Conservation (phyloP, 192 early-diverging fungal species). For the Coemansia sp. region DNA sequence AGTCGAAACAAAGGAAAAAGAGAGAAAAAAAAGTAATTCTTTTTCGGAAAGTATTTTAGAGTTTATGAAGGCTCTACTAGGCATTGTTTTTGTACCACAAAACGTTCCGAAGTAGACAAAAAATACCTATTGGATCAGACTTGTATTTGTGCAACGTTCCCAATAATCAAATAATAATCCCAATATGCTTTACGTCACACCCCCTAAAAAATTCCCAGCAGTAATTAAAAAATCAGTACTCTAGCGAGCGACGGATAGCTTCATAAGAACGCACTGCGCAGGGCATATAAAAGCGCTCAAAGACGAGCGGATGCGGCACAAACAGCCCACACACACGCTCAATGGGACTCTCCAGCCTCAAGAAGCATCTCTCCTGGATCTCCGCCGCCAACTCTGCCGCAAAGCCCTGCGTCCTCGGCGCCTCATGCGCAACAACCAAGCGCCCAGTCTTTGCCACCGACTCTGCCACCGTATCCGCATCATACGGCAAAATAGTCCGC, state of each 20-base stretch:
- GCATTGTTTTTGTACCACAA: background rate
- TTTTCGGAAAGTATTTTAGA: no score
- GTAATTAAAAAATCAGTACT: slow-evolving; percentile 58
- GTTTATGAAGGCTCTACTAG: background rate
- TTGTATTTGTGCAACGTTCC: background rate
- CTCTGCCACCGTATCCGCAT: slow-evolving; percentile 85
- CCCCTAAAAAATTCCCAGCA: background rate
- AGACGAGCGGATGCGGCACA: slow-evolving; percentile 91
- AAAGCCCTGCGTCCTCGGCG: slow-evolving; percentile 88
- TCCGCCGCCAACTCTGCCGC: slow-evolving; percentile 87
- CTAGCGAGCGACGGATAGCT: slow-evolving; percentile 81
- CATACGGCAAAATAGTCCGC: slow-evolving; percentile 89
- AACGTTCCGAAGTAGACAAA: background rate
- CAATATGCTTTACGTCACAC: background rate
- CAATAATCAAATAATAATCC: no score
- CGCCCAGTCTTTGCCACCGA: slow-evolving; percentile 95
- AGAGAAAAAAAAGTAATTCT: background rate
- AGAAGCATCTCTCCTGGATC: slow-evolving; percentile 92
- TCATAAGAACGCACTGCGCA: slow-evolving; percentile 82
- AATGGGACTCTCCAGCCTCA: slow-evolving; percentile 89
- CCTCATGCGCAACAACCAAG: slow-evolving; percentile 92
- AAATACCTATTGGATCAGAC: background rate
- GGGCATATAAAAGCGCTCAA: slow-evolving; percentile 94
- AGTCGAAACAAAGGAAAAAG: background rate
- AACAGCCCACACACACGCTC: slow-evolving; percentile 88